phyloP scores from a whole-genome alignment of 1,284 basidiomycete genomes.

The Athelia sp. region DNA sequence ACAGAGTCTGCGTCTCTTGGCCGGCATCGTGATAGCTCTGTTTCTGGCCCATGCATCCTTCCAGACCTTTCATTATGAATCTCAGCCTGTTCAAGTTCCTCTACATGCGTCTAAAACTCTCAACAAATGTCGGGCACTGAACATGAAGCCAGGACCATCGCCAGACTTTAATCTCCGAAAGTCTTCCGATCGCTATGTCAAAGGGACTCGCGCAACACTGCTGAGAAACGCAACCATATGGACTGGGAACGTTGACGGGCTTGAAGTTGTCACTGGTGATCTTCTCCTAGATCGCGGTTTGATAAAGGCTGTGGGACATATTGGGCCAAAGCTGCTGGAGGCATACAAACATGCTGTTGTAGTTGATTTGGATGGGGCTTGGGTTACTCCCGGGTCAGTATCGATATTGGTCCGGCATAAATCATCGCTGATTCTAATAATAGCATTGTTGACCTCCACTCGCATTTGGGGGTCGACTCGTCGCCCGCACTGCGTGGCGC shows the following conservation, averaged over 20 bases:
- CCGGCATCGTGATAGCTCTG: not conserved
- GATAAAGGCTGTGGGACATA: constrained; percentile 45
- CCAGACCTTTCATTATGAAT: not conserved
- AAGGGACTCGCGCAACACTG: constrained; percentile 58
- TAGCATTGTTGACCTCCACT: constrained; percentile 72
- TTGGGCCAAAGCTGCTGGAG: constrained; percentile 27
- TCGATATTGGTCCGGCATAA: not conserved
- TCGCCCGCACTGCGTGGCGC: constrained; percentile 49
- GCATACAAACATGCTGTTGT: constrained; percentile 22
- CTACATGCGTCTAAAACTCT: constrained; percentile 40
- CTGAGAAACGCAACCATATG: constrained; percentile 82
- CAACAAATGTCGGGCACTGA: constrained; percentile 40
- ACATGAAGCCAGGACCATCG: constrained; percentile 47
- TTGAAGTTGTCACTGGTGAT: constrained; percentile 60
- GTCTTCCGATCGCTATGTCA: constrained; percentile 64
- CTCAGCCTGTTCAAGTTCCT: constrained; percentile 18
- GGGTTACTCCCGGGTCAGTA: constrained; percentile 61
- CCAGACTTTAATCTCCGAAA: constrained; percentile 48
- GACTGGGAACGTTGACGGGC: constrained; percentile 67
- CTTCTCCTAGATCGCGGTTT: constrained; percentile 53
- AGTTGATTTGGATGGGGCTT: constrained; percentile 45
- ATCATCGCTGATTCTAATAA: constrained; percentile 6
- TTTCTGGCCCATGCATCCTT: not conserved
- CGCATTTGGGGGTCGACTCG: constrained; percentile 67
- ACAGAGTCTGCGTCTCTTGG: not conserved